These are phyloP conservation scores for Candida montana DNA, from an alignment of 805 yeast species.

Conservation along the genomic window DNA sequence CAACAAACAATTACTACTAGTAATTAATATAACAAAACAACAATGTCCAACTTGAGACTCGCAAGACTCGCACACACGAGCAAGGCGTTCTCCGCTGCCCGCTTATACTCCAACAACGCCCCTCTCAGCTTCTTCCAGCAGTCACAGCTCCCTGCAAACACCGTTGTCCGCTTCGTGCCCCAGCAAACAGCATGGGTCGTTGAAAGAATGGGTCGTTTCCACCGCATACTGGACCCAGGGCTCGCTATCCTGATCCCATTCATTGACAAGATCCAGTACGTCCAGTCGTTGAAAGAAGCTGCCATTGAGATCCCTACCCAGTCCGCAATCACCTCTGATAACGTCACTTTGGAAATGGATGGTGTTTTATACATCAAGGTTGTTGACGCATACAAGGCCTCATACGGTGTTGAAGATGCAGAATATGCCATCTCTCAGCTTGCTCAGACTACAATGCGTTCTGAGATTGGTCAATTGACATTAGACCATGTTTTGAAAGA, in stretches of 20 bases:
- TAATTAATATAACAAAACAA: too few relatives aligned
- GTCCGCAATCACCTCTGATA: conserved; percentile 81
- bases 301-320: conserved; percentile 86
- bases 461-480: conserved; percentile 79
- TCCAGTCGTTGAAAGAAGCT: conserved; percentile 73
- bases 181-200: conserved; percentile 91
- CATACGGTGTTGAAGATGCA: conserved; percentile 85
- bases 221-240: conserved; percentile 66
- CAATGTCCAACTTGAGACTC: too few relatives aligned
- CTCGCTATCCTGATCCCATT: conserved; percentile 68
- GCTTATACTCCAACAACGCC: neutral
- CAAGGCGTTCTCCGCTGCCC: neutral
- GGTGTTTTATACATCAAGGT: conserved; percentile 78
- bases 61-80: neutral
- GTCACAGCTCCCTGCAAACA: conserved; percentile 66
- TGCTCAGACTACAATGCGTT: conserved; percentile 88
- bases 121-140: conserved; percentile 55
- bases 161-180: conserved; percentile 73
- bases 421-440: conserved; percentile 80
- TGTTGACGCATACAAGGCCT: conserved; percentile 76
- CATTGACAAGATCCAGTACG: conserved; percentile 72
- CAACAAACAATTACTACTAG: too few relatives aligned
- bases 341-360: conserved; percentile 78
- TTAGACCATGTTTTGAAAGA: conserved; percentile 75
- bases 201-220: conserved; percentile 85